A percentile compares a stretch with the other conserved stretches of the same genome.
phyloP scores from a whole-genome alignment of 202 grass and related monocot genomes.

The Saccharum hybrid region DNA sequence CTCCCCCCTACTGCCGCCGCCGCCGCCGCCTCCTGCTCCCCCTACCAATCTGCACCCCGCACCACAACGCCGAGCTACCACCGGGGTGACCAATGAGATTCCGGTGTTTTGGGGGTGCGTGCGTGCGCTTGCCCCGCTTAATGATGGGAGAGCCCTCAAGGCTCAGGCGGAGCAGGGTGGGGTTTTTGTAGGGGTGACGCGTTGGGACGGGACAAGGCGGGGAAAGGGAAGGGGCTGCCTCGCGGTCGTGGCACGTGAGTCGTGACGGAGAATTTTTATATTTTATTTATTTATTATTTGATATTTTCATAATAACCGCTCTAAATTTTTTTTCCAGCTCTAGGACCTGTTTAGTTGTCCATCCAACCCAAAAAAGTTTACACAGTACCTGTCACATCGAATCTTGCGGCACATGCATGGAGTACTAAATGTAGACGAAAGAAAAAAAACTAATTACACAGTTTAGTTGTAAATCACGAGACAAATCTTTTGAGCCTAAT shows the following conservation, averaged over 20 bases:
- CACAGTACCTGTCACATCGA: too few relatives aligned
- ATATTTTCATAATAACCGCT: too few relatives aligned
- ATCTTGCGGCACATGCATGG: too few relatives aligned
- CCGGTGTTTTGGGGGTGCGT: neutral
- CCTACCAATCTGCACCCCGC: neutral
- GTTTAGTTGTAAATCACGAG: too few relatives aligned
- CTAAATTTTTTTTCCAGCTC: too few relatives aligned
- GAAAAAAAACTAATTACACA: too few relatives aligned
- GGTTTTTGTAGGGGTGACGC: slow-evolving; percentile 16
- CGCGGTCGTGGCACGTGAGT: neutral
- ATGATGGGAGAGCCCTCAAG: too few relatives aligned
- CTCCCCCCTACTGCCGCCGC: neutral
- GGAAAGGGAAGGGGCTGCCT: neutral
- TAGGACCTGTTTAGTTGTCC: too few relatives aligned
- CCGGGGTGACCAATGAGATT: neutral
- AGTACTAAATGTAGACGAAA: too few relatives aligned
- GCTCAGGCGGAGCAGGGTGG: neutral
- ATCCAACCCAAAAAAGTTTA: too few relatives aligned
- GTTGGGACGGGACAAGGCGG: neutral
- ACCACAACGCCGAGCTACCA: neutral
- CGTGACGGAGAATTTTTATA: neutral
- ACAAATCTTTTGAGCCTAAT: too few relatives aligned
- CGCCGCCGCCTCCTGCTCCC: neutral
- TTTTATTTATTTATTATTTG: too few relatives aligned
- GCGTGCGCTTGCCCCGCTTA: neutral